Percentiles rank a stretch among this genome's conserved stretches.
These are phyloP conservation scores for Fragaria nilgerrensis DNA, from an alignment of 306 rosid species.

Conservation along the genomic window DNA sequence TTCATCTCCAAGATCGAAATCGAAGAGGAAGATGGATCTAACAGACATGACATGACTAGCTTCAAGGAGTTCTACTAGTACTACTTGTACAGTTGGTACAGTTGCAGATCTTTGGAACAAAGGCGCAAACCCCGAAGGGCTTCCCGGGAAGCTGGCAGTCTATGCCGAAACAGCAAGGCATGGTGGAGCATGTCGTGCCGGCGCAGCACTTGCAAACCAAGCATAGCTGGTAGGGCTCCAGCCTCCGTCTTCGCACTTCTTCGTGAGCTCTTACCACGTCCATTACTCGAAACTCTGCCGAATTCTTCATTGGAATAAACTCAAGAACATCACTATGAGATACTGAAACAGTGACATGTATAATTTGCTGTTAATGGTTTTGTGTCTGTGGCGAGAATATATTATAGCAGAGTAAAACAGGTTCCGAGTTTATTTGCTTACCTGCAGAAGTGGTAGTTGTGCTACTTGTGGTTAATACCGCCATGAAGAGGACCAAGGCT, in stretches of 20 bases:
- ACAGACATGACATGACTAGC: not conserved
- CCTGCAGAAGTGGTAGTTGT: not conserved
- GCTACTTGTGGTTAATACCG: slow-evolving; percentile 2
- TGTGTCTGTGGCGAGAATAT: not conserved
- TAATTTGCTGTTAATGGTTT: not conserved
- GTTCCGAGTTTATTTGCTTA: not conserved
- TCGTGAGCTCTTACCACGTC: not conserved
- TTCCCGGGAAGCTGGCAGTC: slow-evolving; percentile 41
- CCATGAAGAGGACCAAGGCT: slow-evolving; percentile 5
- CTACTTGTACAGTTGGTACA: slow-evolving; percentile 23
- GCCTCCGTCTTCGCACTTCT: slow-evolving; percentile 13
- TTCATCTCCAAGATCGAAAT: not conserved
- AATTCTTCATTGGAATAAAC: not conserved
- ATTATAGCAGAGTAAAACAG: not conserved
- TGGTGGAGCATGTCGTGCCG: slow-evolving; percentile 22
- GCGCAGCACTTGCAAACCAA: slow-evolving; percentile 39
- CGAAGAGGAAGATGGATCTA: not conserved
- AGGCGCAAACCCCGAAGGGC: slow-evolving; percentile 43
- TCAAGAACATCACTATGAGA: not conserved
- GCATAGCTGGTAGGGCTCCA: slow-evolving; percentile 33
- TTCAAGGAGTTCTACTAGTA: not conserved
- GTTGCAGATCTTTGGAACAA: slow-evolving; percentile 35
- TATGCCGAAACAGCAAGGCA: slow-evolving; percentile 43
- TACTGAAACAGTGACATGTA: not conserved
- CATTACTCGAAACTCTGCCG: slow-evolving; percentile 8